Conservation (phyloP, 2,329 filamentous ascomycete genomes). For the Myriosclerotinia curreyana region DNA sequence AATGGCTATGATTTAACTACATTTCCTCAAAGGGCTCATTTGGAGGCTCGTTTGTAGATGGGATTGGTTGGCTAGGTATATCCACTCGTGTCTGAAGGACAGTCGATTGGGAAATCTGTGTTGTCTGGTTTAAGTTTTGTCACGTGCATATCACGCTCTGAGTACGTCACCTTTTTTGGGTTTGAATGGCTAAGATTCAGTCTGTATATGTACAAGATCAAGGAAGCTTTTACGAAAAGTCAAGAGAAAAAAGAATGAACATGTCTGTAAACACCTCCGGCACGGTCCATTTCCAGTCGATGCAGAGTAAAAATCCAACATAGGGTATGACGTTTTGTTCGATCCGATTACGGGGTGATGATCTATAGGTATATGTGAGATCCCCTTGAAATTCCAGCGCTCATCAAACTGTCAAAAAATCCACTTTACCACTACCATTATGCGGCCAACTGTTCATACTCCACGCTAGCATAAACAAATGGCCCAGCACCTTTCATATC, state of each 20-base stretch:
- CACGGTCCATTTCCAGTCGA: too few relatives aligned
- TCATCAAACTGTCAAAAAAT: neutral
- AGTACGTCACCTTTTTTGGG: rapidly evolving
- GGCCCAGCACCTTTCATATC: conserved; percentile 34
- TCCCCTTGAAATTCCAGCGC: neutral
- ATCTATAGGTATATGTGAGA: neutral
- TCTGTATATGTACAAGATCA: neutral
- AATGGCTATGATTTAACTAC: conserved; percentile 37
- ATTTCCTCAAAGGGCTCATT: conserved; percentile 21
- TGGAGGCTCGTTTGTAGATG: neutral
- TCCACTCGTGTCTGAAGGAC: too few relatives aligned
- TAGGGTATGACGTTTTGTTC: too few relatives aligned
- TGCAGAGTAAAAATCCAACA: too few relatives aligned
- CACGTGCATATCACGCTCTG: neutral
- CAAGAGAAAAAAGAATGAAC: neutral
- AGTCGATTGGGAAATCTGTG: neutral
- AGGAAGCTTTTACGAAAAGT: too few relatives aligned
- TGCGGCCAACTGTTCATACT: conserved; percentile 24
- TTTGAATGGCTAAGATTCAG: neutral
- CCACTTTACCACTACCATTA: neutral
- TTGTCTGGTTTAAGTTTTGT: neutral
- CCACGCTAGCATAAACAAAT: conserved; percentile 32
- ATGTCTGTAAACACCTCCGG: neutral
- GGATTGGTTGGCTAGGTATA: too few relatives aligned
- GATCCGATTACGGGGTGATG: neutral